phyloP scores from a whole-genome alignment of 1,284 basidiomycete genomes.

The Dichomitus squalens region DNA sequence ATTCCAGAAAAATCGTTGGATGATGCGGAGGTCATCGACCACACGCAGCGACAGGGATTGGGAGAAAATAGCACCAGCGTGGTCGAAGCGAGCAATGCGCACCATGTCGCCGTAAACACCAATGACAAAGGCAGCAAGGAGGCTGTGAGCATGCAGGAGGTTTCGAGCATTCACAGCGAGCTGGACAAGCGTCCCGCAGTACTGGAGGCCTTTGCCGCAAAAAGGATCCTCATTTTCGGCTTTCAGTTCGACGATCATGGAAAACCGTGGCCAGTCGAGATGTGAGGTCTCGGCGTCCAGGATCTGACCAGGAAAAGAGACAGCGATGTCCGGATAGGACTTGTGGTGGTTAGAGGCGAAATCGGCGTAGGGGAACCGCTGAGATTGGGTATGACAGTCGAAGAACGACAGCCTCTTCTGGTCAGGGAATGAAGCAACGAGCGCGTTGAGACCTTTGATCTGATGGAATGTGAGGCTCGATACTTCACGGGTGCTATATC shows the following conservation, averaged over 20 bases:
- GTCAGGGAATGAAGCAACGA: slow-evolving; percentile 1
- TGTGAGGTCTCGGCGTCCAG: not conserved
- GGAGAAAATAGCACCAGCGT: not conserved
- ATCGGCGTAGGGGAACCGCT: not conserved
- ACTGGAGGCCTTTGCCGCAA: not conserved
- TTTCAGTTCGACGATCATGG: slow-evolving; percentile 15
- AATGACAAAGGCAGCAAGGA: slow-evolving; percentile 7
- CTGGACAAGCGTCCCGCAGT: not conserved
- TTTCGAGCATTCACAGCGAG: slow-evolving; percentile 10
- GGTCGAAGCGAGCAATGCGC: slow-evolving; percentile 6
- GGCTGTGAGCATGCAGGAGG: slow-evolving; percentile 19
- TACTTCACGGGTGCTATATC: not conserved
- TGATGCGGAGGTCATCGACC: not conserved
- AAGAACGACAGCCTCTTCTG: not conserved
- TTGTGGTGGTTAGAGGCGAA: slow-evolving; percentile 3
- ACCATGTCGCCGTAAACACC: slow-evolving; percentile 5
- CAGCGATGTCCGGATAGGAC: slow-evolving; percentile 7
- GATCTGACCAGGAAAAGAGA: slow-evolving; percentile 4
- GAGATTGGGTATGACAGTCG: not conserved
- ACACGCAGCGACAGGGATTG: not conserved
- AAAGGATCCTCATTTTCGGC: slow-evolving; percentile 6
- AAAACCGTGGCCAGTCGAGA: not conserved
- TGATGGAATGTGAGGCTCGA: not conserved
- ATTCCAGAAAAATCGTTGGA: slow-evolving; percentile 1
- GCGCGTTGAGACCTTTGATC: not conserved